Base-by-base conservation (phyloP, 805 yeast genomes). In the Wickerhamomyces subpelliculosus region DNA sequence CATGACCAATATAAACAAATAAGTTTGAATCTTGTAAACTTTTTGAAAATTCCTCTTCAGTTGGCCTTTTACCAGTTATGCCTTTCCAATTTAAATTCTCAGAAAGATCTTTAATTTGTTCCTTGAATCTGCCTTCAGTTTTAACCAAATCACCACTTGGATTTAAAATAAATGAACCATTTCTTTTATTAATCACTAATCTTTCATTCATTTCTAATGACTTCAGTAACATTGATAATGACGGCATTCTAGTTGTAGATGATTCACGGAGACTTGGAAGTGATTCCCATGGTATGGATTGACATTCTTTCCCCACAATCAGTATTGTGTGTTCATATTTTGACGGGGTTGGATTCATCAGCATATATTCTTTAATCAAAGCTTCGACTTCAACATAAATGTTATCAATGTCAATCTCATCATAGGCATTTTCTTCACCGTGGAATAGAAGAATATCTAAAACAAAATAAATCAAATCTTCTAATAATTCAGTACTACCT, bases 261-360 rank as follows among this genome's bases (percentile, higher is more conserved):
- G 60, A 62, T 0, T 54, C 52, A 36, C 73, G 58, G 39, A 89
- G 55, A 32, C 70, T 68, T 0, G 78, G 70, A 24, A 89, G 53
- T 1, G 87, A 79, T 52, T 93, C 99, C 97, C 97, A 93, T 0
- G 98, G 98, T 24, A 93, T 65, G 16, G 58, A 54, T n/a, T 74
- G 73, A 46, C 94, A 80, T 8, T 63, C 60, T 35, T 78, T 70
- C 20, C 89, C 80, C 4, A 86, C 74, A 4, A 93, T 64, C 34
- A 93, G 61, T 2, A 90, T 78, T 0, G 81, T 62, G 55, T 89
- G 96, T 7, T 66, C 42, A 31, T 47, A 44, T 34, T 14, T 38
- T 18, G 36, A 35, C 13, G 43, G 47, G 5, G 29, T 21, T n/a
- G 40, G 43, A 23, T 37, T 42, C 8, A 26, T 36, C 6, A 34